Evolutionary conservation across 257 asterid species (phyloP).

Genomic region (Solanum pimpinellifolium): DNA sequence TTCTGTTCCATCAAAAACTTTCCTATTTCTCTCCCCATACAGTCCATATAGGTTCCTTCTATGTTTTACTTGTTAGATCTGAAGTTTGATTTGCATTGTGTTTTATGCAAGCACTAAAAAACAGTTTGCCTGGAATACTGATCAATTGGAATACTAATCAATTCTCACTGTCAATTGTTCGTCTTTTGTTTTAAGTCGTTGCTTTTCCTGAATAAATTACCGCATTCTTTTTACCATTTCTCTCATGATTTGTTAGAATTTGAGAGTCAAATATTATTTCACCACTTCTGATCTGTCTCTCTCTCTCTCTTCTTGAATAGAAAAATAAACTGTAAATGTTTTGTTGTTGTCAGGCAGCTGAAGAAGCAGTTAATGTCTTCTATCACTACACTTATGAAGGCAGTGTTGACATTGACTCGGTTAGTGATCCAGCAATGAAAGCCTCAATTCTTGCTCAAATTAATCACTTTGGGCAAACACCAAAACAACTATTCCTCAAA

Average conservation of each 20-base stretch:
- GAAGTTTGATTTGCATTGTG: not conserved
- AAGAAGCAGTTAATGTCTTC: constrained; percentile 95
- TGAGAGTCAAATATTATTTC: not conserved
- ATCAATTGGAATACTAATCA: not conserved
- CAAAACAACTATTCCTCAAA: constrained; percentile 81
- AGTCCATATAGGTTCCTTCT: not conserved
- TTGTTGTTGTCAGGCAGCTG: constrained; percentile 70
- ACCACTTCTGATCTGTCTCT: not conserved
- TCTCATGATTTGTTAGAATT: not conserved
- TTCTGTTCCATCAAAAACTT: not conserved
- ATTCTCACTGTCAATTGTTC: not conserved
- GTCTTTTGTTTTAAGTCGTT: not conserved
- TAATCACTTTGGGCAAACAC: constrained; percentile 98
- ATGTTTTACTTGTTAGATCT: not conserved
- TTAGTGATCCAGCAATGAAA: constrained; percentile 94
- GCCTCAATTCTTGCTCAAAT: constrained; percentile 98
- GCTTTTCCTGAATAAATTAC: not conserved
- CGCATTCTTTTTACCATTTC: not conserved
- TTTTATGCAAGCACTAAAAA: not conserved
- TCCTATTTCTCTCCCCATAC: not conserved
- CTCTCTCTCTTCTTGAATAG: not conserved
- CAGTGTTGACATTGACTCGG: constrained; percentile 96
- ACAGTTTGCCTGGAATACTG: not conserved
- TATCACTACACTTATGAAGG: constrained; percentile 98
- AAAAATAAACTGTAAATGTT: not conserved